Percentiles rank a stretch among this genome's conserved stretches.
phyloP scores from a whole-genome alignment of 23 red algal genomes.

The Pyropia haitanensis region DNA sequence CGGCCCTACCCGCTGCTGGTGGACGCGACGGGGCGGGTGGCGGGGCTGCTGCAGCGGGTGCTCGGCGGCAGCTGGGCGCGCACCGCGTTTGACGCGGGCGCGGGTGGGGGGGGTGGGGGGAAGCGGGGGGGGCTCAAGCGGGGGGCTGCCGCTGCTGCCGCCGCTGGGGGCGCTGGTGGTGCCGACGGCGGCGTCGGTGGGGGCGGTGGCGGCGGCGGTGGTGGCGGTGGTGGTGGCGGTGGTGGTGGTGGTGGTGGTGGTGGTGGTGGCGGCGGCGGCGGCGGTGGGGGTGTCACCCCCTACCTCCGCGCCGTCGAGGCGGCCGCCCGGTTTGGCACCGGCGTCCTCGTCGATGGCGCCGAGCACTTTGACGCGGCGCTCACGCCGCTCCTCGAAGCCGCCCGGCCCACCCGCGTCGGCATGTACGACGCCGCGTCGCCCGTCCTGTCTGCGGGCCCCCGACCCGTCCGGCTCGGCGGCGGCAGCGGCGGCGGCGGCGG shows the following conservation, averaged over 20 bases:
- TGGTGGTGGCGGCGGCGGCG: conserved; percentile 16
- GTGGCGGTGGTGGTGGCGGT: not conserved
- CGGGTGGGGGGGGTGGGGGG: too few relatives aligned
- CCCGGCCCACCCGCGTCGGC: too few relatives aligned
- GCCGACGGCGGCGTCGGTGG: not conserved
- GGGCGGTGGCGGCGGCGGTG: not conserved
- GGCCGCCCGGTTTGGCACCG: conserved; percentile 54
- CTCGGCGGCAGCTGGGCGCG: too few relatives aligned
- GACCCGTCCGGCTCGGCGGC: too few relatives aligned
- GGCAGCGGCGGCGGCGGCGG: too few relatives aligned
- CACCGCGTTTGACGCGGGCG: too few relatives aligned
- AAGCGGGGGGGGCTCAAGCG: too few relatives aligned
- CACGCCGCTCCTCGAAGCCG: conserved; percentile 24
- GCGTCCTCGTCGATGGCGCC: conserved; percentile 38
- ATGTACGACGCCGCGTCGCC: too few relatives aligned
- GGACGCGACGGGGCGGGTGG: too few relatives aligned
- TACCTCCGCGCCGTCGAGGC: conserved; percentile 54
- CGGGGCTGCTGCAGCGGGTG: too few relatives aligned
- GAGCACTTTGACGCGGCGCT: conserved; percentile 51
- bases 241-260: not conserved
- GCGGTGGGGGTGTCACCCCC: conserved; percentile 32
- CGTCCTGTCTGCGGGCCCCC: too few relatives aligned
- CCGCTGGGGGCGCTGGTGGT: conserved; percentile 7
- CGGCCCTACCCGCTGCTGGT: too few relatives aligned
- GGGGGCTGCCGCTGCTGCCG: not conserved